phyloP scores from a whole-genome alignment of 2,329 filamentous ascomycete genomes.

The Septoria petroselini region DNA sequence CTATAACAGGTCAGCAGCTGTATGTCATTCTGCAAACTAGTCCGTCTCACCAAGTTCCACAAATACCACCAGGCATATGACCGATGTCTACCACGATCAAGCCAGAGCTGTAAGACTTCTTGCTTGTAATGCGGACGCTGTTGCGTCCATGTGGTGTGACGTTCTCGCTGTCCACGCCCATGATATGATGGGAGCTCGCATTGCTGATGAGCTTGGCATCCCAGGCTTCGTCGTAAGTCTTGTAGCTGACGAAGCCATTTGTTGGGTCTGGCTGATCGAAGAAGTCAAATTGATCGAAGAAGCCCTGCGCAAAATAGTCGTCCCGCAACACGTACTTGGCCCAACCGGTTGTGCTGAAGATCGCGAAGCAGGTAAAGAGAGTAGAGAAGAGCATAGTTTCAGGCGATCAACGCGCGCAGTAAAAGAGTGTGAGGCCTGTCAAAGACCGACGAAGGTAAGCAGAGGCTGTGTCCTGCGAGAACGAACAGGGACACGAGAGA shows the following conservation, averaged over 20 bases:
- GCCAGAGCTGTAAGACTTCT: conserved; percentile 60
- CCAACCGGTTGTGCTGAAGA: conserved; percentile 31
- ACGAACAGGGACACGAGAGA: not conserved
- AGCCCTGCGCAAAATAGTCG: conserved; percentile 46
- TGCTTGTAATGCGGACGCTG: conserved; percentile 69
- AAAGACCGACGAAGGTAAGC: not conserved
- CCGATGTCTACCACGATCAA: conserved; percentile 69
- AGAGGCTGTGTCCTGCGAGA: not conserved
- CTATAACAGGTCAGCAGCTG: not conserved
- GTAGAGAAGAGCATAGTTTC: not conserved
- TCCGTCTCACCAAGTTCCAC: conserved; percentile 59
- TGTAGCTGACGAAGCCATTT: conserved; percentile 69
- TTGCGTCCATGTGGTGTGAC: conserved; percentile 57
- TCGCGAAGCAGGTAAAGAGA: conserved; percentile 23
- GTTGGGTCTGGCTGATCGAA: conserved; percentile 63
- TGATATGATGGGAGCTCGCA: conserved; percentile 28
- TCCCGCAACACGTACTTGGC: conserved; percentile 43
- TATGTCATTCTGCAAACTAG: not conserved
- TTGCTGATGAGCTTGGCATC: conserved; percentile 28
- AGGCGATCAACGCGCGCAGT: conserved; percentile 7
- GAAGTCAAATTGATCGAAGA: conserved; percentile 55
- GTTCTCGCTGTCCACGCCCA: conserved; percentile 39
- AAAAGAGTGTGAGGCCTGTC: not conserved
- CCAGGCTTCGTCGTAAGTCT: conserved; percentile 55
- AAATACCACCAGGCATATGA: conserved; percentile 69